Evolutionary conservation across 306 rosid genomes (phyloP), one percentile per base, ranked within the genome.

Genomic region (Rosa rugosa): DNA sequence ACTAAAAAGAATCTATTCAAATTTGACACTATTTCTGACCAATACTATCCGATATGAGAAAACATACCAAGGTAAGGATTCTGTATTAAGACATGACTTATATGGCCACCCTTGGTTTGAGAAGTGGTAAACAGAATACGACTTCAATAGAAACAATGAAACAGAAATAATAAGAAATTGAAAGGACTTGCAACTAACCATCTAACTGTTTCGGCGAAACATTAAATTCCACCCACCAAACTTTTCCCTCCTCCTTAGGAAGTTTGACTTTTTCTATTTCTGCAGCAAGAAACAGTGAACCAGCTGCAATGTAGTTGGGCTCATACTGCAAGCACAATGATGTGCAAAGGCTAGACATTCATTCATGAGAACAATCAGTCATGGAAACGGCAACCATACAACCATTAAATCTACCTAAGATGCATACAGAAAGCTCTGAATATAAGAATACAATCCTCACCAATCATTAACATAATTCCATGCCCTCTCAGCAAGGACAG

Each of bases 401-500:
- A 73, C 47, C 27, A 18, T n/a, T 6, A 14, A 27, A 53, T 31
- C 6, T 31, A 51, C 46, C 38, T 57, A 4, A 10, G 18, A 22
- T 13, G 51, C 46, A 18, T 50, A 38, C 6, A 38, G 22, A 44
- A 7, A 72, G 64, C 54, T 64, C n/a, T 11, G 45, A 74, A 46
- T 75, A 73, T 16, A 72, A 60, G 69, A 20, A 44, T 16, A 57
- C 46, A 20, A 42, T 27, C 53, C 78, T 72, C 81, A 88, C 89
- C 88, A 83, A 54, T 84, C 91, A 77, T 84, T 88, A 25, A 88
- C 81, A 74, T 81, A 88, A 84, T 88, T 88, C 89, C 89, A 88
- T 25, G 91, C 89, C 57, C 82, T 80, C 82, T 80, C 80, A 16
- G 81, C 81, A 81, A 88, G 88, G 77, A 69, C 79, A 54, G 72